Conservation (phyloP, 768 basidiomycete genomes). For the Tricholoma bakamatsutake region DNA sequence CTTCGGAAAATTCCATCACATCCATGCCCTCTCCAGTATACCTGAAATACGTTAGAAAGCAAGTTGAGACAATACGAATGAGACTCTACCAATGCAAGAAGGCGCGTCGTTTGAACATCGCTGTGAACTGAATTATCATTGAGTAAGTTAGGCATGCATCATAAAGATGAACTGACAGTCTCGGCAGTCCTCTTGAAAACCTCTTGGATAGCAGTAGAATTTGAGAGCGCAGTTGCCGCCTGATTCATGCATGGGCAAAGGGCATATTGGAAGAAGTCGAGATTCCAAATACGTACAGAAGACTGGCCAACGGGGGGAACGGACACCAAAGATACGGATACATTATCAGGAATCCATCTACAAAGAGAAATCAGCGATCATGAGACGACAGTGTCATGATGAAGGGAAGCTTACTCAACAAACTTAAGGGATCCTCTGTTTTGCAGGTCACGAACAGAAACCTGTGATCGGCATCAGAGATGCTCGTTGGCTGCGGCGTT, state of each 20-base stretch:
- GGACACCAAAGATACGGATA: constrained; percentile 77
- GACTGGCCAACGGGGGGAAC: constrained; percentile 79
- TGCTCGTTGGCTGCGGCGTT: constrained; percentile 3
- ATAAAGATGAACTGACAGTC: constrained; percentile 34
- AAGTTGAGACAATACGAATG: not conserved
- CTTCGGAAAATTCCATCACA: constrained; percentile 78
- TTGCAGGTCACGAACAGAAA: constrained; percentile 69
- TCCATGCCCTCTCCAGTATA: constrained; percentile 94
- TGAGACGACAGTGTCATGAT: not conserved
- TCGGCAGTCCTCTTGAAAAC: constrained; percentile 70
- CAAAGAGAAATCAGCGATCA: constrained; percentile 4
- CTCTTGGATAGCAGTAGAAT: constrained; percentile 83
- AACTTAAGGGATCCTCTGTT: constrained; percentile 67
- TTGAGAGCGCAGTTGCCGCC: constrained; percentile 67
- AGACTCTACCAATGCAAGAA: constrained; percentile 73
- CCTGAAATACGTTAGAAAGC: constrained; percentile 21
- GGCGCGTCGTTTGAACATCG: constrained; percentile 80
- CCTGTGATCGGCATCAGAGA: constrained; percentile 31
- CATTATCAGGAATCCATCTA: constrained; percentile 90
- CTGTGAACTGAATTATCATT: constrained; percentile 45
- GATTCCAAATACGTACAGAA: constrained; percentile 37
- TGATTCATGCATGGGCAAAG: constrained; percentile 21
- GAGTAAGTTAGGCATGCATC: not conserved
- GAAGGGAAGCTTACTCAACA: constrained; percentile 56
- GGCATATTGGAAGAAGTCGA: not conserved